Conservation (phyloP, 768 basidiomycete genomes). For the Agaricus subrufescens region DNA sequence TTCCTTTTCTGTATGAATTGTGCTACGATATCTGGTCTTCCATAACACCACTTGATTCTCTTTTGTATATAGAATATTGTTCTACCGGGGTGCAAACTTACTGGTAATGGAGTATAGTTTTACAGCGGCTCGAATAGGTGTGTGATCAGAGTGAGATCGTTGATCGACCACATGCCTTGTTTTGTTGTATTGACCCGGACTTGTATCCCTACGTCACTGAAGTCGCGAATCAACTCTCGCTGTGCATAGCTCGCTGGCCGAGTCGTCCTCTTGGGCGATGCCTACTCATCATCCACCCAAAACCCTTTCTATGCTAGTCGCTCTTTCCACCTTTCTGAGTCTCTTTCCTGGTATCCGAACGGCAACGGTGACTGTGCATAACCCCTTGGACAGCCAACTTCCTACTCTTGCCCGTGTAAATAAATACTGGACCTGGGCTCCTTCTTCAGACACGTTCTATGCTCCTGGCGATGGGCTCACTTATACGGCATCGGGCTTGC, state of each 20-base stretch:
- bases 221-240: not conserved
- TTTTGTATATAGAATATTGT: constrained; percentile 4
- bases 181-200: constrained; percentile 12
- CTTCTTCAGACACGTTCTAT: constrained; percentile 62
- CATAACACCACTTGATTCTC: constrained; percentile 6
- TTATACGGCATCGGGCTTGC: constrained; percentile 56
- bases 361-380: constrained; percentile 46
- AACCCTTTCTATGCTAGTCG: constrained; percentile 57
- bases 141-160: not conserved
- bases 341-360: constrained; percentile 28
- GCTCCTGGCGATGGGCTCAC: constrained; percentile 35
- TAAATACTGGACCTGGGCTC: constrained; percentile 63
- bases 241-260: constrained; percentile 48
- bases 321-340: constrained; percentile 44
- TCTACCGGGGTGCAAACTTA: not conserved
- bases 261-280: constrained; percentile 35
- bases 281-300: constrained; percentile 40
- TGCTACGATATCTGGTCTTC: constrained; percentile 9
- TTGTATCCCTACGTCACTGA: not conserved
- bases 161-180: constrained; percentile 5
- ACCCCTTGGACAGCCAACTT: constrained; percentile 66
- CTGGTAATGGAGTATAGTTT: not conserved
- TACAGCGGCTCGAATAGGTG: not conserved
- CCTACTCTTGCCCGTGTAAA: constrained; percentile 73
- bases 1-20: constrained; percentile 14